Percentiles rank a stretch among this genome's conserved stretches.
phyloP scores from a whole-genome alignment of 148 eudicot genomes.

The Nepenthes gracilis region DNA sequence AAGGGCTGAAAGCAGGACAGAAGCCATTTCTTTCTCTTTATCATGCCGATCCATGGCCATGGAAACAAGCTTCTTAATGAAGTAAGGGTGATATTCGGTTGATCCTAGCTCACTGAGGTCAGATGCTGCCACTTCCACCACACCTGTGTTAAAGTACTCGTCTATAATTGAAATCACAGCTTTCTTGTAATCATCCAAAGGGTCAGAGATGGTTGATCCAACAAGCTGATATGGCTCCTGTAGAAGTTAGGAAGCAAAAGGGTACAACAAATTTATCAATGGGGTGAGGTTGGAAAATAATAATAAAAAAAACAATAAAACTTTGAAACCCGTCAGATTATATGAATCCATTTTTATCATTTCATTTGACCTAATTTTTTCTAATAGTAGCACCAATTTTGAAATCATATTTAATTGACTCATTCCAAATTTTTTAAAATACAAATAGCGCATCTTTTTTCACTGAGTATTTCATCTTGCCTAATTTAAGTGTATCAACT shows the following conservation, averaged over 20 bases:
- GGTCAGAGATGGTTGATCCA: slow-evolving; percentile 63
- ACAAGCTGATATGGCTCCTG: slow-evolving; percentile 95
- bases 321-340: no score
- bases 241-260: slow-evolving; percentile 3
- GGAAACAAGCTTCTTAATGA: slow-evolving; percentile 83
- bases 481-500: no score
- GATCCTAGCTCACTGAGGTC: slow-evolving; percentile 84
- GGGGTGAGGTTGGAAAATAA: background rate
- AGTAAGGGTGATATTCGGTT: slow-evolving; percentile 78
- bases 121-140: slow-evolving; percentile 69
- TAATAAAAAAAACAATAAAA: background rate
- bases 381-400: no score
- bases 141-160: slow-evolving; percentile 79
- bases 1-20: slow-evolving; percentile 83
- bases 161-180: slow-evolving; percentile 79
- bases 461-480: no score
- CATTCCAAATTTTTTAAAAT: no score
- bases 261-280: background rate
- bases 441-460: no score
- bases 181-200: slow-evolving; percentile 93
- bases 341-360: no score
- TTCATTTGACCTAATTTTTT: no score
- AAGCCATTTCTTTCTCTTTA: slow-evolving; percentile 98
- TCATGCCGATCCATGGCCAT: slow-evolving; percentile 95
- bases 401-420: no score